Base-by-base conservation (phyloP, 2,329 filamentous ascomycete genomes). In the Ophiosphaerella herpotricha region DNA sequence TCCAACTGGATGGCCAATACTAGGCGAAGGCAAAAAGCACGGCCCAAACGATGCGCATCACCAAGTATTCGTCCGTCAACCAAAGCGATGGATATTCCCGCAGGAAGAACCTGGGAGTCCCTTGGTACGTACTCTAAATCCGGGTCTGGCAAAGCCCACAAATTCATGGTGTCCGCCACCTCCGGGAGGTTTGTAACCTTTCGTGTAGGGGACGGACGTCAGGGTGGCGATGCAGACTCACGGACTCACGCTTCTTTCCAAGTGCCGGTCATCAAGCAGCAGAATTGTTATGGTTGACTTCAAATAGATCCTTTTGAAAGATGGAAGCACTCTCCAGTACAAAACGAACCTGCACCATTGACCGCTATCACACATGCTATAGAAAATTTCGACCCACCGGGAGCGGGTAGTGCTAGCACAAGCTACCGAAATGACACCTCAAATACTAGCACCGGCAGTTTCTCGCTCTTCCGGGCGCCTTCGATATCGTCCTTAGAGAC, bases 1-100 rank as follows among this genome's bases (percentile, higher is more conserved):
- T 87, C 87, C 9, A 96, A 95, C 70, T 96, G 91, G 91, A 84
- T 96, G 39, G 91, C 91, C 51, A 96, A 96, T 72, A 91, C 91
- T 49, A 85, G 91, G 37, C 85, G 91, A 48, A 83, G 91, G 55
- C 87, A 89, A 62, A 96, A 96, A 76, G 85, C 88, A 46, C 84
- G 86, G 40, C 79, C 83, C 2, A 85, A 84, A 39, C 81, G 87
- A 56, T 85, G 84, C 26, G 84, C 82, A 14, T 92, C 90, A 4
- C 89, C 90, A 1, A 84, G 87, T 59, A 76, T 87, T 39, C 81
- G 84, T 23, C 81, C 80, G 55, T 82, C 83, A 48, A 82, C 81
- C 16, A 78, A 79, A 48, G 84, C 86, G 5, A 86, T 96, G 54
- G 85, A 92, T 55, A 92, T 96, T 47, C 89, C 90, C 9, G 77